Conservation (phyloP, 345 rosid species). For the Citrus mangshanensis region DNA sequence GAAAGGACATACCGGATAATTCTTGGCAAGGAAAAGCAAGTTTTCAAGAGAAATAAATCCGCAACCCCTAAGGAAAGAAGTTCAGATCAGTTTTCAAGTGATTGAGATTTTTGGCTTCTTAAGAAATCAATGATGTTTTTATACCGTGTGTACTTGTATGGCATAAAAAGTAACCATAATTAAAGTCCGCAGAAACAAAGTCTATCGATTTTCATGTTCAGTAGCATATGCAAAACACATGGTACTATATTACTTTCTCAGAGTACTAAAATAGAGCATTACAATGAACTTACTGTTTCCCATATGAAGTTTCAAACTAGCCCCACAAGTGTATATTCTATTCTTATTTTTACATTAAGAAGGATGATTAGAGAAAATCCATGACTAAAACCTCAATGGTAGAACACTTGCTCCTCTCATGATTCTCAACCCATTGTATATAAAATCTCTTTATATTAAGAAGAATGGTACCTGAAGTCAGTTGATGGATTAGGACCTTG, state of each 20-base stretch:
- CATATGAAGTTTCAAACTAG: not conserved
- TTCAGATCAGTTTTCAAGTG: constrained; percentile 9
- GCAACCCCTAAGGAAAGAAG: constrained; percentile 60
- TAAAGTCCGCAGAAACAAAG: not conserved
- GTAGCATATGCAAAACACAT: not conserved
- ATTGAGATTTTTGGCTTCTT: not conserved
- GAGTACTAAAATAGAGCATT: not conserved
- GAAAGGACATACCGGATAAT: constrained; percentile 62
- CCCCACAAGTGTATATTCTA: not conserved
- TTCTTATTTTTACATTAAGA: not conserved
- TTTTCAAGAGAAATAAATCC: constrained; percentile 89
- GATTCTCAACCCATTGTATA: not conserved
- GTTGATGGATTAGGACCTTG: constrained; percentile 98
- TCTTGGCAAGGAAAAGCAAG: constrained; percentile 79
- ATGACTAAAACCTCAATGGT: not conserved
- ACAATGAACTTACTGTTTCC: not conserved
- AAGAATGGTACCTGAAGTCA: constrained; percentile 70
- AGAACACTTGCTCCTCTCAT: not conserved
- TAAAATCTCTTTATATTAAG: not conserved
- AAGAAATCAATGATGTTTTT: not conserved
- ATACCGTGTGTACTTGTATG: not conserved
- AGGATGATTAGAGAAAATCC: not conserved
- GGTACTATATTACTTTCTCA: not conserved
- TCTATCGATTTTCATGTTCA: not conserved
- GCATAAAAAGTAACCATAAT: not conserved